These are phyloP conservation scores for Neodidymelliopsis sp. DNA, from an alignment of 2,329 filamentous ascomycete genomes.

Conservation along the genomic window DNA sequence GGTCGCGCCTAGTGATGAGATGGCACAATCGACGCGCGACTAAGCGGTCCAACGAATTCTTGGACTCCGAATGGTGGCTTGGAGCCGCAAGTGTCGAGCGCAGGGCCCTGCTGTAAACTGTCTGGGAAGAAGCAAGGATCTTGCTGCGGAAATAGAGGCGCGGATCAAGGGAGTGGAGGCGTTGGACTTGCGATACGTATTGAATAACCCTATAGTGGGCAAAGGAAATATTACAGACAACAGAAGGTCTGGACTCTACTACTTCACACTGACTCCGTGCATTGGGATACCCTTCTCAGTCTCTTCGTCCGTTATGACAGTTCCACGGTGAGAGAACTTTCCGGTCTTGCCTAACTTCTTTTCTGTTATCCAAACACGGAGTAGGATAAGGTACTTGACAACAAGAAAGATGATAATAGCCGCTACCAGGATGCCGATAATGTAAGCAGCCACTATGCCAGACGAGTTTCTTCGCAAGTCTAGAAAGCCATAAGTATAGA, in stretches of 20 bases:
- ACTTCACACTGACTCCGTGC: slow-evolving; percentile 29
- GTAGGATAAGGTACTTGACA: slow-evolving; percentile 50
- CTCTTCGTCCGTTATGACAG: slow-evolving; percentile 20
- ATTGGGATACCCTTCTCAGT: slow-evolving; percentile 29
- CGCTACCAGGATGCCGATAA: slow-evolving; percentile 58
- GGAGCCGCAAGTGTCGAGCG: slow-evolving; percentile 11
- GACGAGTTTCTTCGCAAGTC: slow-evolving; percentile 60
- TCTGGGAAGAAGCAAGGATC: slow-evolving; percentile 3
- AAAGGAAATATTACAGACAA: neutral
- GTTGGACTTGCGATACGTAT: slow-evolving; percentile 1
- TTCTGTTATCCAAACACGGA: slow-evolving; percentile 55
- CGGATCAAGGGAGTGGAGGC: neutral
- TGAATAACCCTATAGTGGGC: slow-evolving; percentile 5
- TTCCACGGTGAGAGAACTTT: slow-evolving; percentile 36
- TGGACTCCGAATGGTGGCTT: slow-evolving; percentile 16
- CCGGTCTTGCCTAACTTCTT: slow-evolving; percentile 52
- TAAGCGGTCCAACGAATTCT: slow-evolving; percentile 16
- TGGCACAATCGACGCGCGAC: slow-evolving; percentile 16
- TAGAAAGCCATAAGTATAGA: slow-evolving; percentile 83
- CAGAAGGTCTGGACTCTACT: neutral
- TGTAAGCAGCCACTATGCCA: slow-evolving; percentile 69
- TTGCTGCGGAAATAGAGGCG: neutral
- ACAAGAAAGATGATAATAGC: slow-evolving; percentile 52
- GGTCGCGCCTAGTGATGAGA: slow-evolving; percentile 11
- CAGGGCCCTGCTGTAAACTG: slow-evolving; percentile 8